Evolutionary conservation across 768 basidiomycete species (phyloP), one percentile per base, ranked within the genome.

Genomic region (Kwoniella dendrophila): DNA sequence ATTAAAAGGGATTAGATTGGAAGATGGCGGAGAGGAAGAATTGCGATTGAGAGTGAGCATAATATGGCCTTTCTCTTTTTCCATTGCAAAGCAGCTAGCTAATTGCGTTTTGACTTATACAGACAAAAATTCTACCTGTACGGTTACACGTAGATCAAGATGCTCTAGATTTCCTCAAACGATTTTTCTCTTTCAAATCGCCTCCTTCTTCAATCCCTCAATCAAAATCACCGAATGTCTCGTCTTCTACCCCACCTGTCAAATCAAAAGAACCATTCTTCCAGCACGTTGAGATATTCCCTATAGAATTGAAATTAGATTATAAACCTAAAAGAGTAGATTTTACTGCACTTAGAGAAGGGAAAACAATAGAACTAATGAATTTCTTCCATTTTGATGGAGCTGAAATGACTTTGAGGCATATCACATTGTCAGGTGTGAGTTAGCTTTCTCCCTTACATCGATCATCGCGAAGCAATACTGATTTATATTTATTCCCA

Each of bases 331-430:
- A 97, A 48, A 86, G 94, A 5, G 94, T 99, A 20, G 92, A 98
- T 77, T 96, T 97, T 77, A 82, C 86, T 64, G 96, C 94, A 8
- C 81, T 99, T 59, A 85, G 87, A 38, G 89, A 93, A 63, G 96
- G 96, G 14, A 86, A 84, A 78, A 93, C 92, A 0, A 95, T 95
- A 63, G 96, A 99, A 75, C 80, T 99, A 47, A 98, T 99, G 95
- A 99, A 99, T 76, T 98, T 99, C 79, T 99, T 99, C 87, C 94
- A 98, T 80, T 99, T 98, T 68, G 96, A 98, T 70, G 94, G 92
- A 0, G 90, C 95, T 3, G 96, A 97, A 79, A 98, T 99, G 92
- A 96, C 93, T 0, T 79, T 99, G 54, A 84, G 96, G 59, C 93
- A 96, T 72, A 88, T 98, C 66, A 92, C 90, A 18, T 77, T 98